Evolutionary conservation across 495 filamentous ascomycete species (phyloP).

Genomic region (Amphirosellinia nigrospora): DNA sequence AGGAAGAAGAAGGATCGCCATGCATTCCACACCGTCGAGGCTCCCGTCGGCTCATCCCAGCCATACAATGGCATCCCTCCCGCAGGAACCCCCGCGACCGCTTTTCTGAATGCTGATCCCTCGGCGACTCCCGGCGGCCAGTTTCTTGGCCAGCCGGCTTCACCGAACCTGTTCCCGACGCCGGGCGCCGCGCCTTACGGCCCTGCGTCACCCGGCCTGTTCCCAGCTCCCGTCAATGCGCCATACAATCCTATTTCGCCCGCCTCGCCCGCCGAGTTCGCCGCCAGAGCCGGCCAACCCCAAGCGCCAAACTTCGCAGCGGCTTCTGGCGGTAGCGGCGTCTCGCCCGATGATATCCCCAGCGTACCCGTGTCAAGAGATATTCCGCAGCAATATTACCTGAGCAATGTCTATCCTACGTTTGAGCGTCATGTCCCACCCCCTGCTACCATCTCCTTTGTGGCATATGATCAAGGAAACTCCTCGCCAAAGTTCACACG

Average conservation of each 20-base stretch:
- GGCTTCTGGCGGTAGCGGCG: slow-evolving; percentile 69
- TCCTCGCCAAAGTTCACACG: slow-evolving; percentile 94
- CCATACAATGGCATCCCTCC: slow-evolving; percentile 70
- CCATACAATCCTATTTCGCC: slow-evolving; percentile 62
- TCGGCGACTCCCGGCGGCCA: slow-evolving; percentile 35
- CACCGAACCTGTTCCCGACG: slow-evolving; percentile 63
- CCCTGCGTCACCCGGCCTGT: slow-evolving; percentile 59
- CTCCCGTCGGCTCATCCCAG: slow-evolving; percentile 66
- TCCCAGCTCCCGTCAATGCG: slow-evolving; percentile 64
- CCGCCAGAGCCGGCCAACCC: slow-evolving; percentile 54
- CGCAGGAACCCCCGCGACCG: slow-evolving; percentile 61
- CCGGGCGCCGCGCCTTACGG: slow-evolving; percentile 64
- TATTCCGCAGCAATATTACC: slow-evolving; percentile 78
- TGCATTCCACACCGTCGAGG: slow-evolving; percentile 87
- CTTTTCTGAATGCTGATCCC: slow-evolving; percentile 74
- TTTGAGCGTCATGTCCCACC: slow-evolving; percentile 91
- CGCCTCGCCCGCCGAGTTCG: slow-evolving; percentile 62
- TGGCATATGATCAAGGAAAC: slow-evolving; percentile 94
- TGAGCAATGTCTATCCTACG: slow-evolving; percentile 87
- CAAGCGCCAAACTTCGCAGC: slow-evolving; percentile 45
- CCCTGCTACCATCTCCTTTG: slow-evolving; percentile 86
- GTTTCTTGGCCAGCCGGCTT: slow-evolving; percentile 35
- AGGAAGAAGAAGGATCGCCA: slow-evolving; percentile 94
- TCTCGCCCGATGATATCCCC: slow-evolving; percentile 93
- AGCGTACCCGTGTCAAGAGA: slow-evolving; percentile 90